phyloP scores from a whole-genome alignment of 129 eudicot species.

The Dittrichia graveolens region DNA sequence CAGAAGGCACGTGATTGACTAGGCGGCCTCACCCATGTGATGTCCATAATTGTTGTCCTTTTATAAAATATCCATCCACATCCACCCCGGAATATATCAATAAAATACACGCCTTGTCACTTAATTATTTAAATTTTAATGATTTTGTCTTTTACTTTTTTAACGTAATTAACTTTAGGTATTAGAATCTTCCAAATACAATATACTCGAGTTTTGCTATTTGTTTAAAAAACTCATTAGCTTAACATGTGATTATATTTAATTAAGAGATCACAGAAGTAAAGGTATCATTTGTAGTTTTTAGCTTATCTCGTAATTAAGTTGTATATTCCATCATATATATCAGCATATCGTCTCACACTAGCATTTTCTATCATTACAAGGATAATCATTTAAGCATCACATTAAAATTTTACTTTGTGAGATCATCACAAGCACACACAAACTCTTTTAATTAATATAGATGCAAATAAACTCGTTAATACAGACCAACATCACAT shows the following conservation, averaged over 20 bases:
- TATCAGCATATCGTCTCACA: too few species aligned
- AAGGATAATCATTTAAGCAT: too few species aligned
- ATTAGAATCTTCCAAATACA: conserved; percentile 4
- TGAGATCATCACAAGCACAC: too few species aligned
- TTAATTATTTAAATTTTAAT: background rate
- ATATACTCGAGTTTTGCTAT: background rate
- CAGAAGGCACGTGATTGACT: conserved; percentile 23
- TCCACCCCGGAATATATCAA: too few species aligned
- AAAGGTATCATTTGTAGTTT: too few species aligned
- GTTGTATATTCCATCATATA: too few species aligned
- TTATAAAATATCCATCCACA: background rate
- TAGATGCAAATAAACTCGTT: too few species aligned
- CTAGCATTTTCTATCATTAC: too few species aligned
- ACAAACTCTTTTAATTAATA: too few species aligned
- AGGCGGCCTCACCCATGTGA: conserved; percentile 34
- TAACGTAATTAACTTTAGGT: background rate
- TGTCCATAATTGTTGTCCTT: conserved; percentile 20
- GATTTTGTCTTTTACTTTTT: background rate
- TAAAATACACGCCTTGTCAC: conserved; percentile 13
- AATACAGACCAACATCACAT: too few species aligned
- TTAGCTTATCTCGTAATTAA: too few species aligned
- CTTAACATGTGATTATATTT: background rate
- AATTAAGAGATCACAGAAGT: background rate
- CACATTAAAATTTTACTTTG: too few species aligned
- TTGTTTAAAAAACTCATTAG: background rate